Conservation (phyloP, 495 filamentous ascomycete genomes). For the Ascobolus immersus region DNA sequence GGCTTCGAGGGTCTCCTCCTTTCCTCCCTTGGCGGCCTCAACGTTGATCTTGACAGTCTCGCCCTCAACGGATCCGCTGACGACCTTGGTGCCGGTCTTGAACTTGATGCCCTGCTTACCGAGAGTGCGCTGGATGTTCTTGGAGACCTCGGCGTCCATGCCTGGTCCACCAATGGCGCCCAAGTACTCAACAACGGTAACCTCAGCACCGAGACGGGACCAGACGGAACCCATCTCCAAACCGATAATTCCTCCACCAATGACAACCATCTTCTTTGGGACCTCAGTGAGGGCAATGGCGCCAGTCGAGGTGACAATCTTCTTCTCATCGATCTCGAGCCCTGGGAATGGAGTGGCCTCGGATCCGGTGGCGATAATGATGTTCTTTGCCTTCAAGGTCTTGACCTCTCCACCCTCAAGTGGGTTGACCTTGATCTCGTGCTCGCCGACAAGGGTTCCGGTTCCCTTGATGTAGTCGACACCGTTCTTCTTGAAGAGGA, state of each 20-base stretch:
- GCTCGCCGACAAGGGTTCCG: slow-evolving; percentile 60
- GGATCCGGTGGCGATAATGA: slow-evolving; percentile 83
- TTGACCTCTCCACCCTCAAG: slow-evolving; percentile 67
- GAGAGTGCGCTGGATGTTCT: slow-evolving; percentile 75
- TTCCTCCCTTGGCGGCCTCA: slow-evolving; percentile 89
- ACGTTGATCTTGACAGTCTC: slow-evolving; percentile 53
- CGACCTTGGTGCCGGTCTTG: slow-evolving; percentile 89
- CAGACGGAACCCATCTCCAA: slow-evolving; percentile 98
- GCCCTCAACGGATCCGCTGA: slow-evolving; percentile 53
- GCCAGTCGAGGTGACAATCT: slow-evolving; percentile 85
- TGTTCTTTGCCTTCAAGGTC: slow-evolving; percentile 72
- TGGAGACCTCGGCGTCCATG: slow-evolving; percentile 88
- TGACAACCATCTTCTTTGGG: slow-evolving; percentile 92
- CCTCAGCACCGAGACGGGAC: slow-evolving; percentile 75
- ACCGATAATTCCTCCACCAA: slow-evolving; percentile 95
- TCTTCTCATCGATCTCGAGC: slow-evolving; percentile 86
- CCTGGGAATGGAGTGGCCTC: slow-evolving; percentile 93
- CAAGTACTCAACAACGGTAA: slow-evolving; percentile 91
- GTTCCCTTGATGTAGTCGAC: slow-evolving; percentile 92
- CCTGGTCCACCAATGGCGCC: slow-evolving; percentile 90
- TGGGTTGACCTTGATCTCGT: slow-evolving; percentile 75
- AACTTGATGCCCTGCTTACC: slow-evolving; percentile 96
- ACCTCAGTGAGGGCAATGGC: slow-evolving; percentile 72
- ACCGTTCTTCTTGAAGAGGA: slow-evolving; percentile 93
- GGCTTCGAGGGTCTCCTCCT: slow-evolving; percentile 71